Evolutionary conservation across 371 early-diverging fungal species (phyloP).

Genomic region (Apophysomyces variabilis): DNA sequence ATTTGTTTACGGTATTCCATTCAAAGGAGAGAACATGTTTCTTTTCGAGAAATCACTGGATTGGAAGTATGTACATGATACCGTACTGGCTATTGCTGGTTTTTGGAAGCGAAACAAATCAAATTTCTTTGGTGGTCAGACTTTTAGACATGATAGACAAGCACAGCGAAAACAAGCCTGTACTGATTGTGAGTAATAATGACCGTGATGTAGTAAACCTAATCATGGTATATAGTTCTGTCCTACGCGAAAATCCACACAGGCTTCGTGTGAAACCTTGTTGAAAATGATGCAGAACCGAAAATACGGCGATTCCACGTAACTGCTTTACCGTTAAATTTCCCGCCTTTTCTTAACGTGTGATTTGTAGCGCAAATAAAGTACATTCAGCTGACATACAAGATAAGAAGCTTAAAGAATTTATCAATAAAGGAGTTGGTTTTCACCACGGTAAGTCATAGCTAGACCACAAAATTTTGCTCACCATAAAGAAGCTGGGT

Average conservation of each 20-base stretch:
- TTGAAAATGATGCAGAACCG: conserved; percentile 35
- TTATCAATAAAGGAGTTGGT: conserved; percentile 61
- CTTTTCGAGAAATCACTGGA: conserved; percentile 69
- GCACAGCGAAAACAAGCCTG: conserved; percentile 62
- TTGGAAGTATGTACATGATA: conserved; percentile 54
- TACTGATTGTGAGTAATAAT: conserved; percentile 60
- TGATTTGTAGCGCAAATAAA: neutral
- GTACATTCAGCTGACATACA: conserved; percentile 20
- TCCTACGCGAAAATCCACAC: conserved; percentile 72
- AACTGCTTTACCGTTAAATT: neutral
- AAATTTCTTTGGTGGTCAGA: conserved; percentile 27
- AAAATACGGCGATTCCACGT: neutral
- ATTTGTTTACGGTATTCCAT: conserved; percentile 63
- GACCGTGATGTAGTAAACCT: neutral
- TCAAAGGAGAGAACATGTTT: conserved; percentile 52
- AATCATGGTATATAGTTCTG: conserved; percentile 64
- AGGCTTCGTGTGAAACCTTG: conserved; percentile 63
- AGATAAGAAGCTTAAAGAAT: conserved; percentile 41
- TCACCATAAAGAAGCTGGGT: conserved; percentile 55
- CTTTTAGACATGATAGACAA: conserved; percentile 63
- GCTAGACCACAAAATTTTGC: neutral
- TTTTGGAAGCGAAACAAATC: neutral
- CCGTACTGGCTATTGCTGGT: neutral
- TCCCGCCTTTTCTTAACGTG: neutral
- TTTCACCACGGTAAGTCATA: conserved; percentile 70